Percentiles rank a stretch among this genome's conserved stretches.
Conservation (phyloP, 1,139 yeast genomes). For the Suhomyces wounanorum region DNA sequence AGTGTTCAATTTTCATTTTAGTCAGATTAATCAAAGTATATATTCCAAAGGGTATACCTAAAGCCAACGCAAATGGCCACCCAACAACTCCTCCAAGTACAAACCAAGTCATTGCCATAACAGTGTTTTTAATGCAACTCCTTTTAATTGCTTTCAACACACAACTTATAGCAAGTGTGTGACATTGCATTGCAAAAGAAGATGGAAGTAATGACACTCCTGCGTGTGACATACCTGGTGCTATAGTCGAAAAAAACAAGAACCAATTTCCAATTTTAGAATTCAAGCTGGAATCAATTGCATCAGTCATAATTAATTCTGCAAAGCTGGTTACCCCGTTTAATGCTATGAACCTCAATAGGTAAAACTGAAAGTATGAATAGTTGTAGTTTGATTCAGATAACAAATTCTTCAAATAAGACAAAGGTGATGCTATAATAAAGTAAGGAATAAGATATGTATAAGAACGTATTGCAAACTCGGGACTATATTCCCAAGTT, state of each 20-base stretch:
- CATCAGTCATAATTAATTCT: slow-evolving; percentile 52
- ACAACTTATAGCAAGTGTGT: slow-evolving; percentile 54
- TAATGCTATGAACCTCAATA: slow-evolving; percentile 52
- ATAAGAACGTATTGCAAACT: slow-evolving; percentile 85
- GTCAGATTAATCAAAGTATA: slow-evolving; percentile 24
- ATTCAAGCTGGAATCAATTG: slow-evolving; percentile 41
- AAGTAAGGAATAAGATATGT: slow-evolving; percentile 64
- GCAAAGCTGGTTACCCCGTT: slow-evolving; percentile 55
- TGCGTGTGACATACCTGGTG: slow-evolving; percentile 82
- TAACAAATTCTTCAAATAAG: slow-evolving; percentile 21
- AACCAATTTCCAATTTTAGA: slow-evolving; percentile 58
- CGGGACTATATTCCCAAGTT: slow-evolving; percentile 97
- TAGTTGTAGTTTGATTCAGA: slow-evolving; percentile 21
- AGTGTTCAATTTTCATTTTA: slow-evolving; percentile 10
- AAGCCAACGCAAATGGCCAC: slow-evolving; percentile 84
- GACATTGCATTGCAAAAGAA: slow-evolving; percentile 75
- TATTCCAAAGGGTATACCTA: slow-evolving; percentile 61
- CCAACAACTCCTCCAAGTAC: slow-evolving; percentile 77
- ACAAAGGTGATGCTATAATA: slow-evolving; percentile 37
- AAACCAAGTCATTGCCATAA: slow-evolving; percentile 49
- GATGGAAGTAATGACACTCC: slow-evolving; percentile 85
- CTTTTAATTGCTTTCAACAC: slow-evolving; percentile 28
- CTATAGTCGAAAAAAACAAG: slow-evolving; percentile 45
- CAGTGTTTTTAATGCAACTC: slow-evolving; percentile 15
- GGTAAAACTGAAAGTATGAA: slow-evolving; percentile 46